phyloP scores from a whole-genome alignment of 148 eudicot genomes.

The Chenopodium berlandieri region DNA sequence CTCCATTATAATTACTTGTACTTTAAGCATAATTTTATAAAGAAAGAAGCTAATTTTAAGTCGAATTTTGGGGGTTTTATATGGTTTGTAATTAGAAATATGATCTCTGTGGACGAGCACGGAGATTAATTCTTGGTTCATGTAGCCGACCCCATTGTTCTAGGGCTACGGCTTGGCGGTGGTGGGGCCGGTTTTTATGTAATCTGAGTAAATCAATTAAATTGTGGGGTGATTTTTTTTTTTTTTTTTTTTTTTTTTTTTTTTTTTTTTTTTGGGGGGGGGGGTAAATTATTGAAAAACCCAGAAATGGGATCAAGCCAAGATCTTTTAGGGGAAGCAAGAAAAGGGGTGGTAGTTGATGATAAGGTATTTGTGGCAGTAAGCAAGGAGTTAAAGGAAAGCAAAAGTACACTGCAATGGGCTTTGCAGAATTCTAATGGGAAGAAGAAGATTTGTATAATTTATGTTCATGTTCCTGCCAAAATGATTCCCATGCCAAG shows the following conservation, averaged over 20 bases:
- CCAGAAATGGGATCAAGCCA: constrained; percentile 33
- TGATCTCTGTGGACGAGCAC: too few species aligned
- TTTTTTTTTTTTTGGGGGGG: too few species aligned
- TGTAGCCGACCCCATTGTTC: too few species aligned
- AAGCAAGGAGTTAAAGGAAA: constrained; percentile 35
- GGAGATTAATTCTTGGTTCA: too few species aligned
- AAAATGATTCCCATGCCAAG: constrained; percentile 43
- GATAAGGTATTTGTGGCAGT: constrained; percentile 51
- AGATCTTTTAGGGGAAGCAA: constrained; percentile 32
- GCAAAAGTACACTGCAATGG: constrained; percentile 34
- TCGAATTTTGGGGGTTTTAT: too few species aligned
- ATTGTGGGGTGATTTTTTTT: neutral
- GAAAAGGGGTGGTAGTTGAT: constrained; percentile 26
- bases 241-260: neutral
- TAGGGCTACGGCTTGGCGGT: too few species aligned
- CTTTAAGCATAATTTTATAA: neutral
- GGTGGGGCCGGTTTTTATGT: neutral
- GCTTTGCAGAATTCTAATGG: constrained; percentile 42
- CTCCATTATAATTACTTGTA: neutral
- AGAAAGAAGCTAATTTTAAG: too few species aligned
- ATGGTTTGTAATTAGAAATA: too few species aligned
- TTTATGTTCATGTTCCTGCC: constrained; percentile 47
- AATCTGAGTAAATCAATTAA: neutral
- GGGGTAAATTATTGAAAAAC: constrained; percentile 16
- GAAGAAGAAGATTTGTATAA: constrained; percentile 36